Evolutionary conservation across 2,329 filamentous ascomycete genomes (phyloP), one percentile per base, ranked within the genome.

Genomic region (Neodidymelliopsis sp.): DNA sequence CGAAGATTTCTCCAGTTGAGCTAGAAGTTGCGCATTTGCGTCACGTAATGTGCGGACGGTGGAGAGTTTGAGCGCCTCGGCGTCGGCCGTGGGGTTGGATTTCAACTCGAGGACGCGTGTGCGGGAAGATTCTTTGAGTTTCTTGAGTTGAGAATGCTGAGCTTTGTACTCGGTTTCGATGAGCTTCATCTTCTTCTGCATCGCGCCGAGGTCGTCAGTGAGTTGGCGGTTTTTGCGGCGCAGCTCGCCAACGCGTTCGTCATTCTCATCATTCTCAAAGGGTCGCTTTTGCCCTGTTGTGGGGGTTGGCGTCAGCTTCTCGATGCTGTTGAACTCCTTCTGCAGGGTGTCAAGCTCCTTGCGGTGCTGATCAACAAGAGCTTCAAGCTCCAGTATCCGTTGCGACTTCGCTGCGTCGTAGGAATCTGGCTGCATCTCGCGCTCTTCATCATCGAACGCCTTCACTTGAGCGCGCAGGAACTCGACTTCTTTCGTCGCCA

Each of bases 401-500:
- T 87, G 81, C 0, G 81, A 77, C 56, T 91, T 93, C 15, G 85
- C 81, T 58, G 88, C 83, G 63, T 99, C 90, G 43, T 89, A 87
- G 31, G 84, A 85, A 24, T 91, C 89, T 0, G 90, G 85, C 45
- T 93, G 86, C 75, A 97, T 89, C 0, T 92, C 92, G 42, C 85
- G 84, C 63, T 97, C 92, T 72, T 99, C 94, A 0, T 85, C 83
- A 64, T 97, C 90, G 52, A 95, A 76, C 0, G 89, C 88, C 74
- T 92, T 92, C 44, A 97, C 81, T 72, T 99, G 94, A 0, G 91
- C 93, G 16, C 94, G 89, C 6, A 99, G 81, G 69, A 96, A 96
- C 60, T 97, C 92, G 0, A 94, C 90, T 70, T 99, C 95, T 67
- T 97, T 97, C 18, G 91, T 81, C 0, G 92, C 91, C 6, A 99